Conservation (phyloP, 1,284 basidiomycete genomes). For the Hemileccinum hortonii region DNA sequence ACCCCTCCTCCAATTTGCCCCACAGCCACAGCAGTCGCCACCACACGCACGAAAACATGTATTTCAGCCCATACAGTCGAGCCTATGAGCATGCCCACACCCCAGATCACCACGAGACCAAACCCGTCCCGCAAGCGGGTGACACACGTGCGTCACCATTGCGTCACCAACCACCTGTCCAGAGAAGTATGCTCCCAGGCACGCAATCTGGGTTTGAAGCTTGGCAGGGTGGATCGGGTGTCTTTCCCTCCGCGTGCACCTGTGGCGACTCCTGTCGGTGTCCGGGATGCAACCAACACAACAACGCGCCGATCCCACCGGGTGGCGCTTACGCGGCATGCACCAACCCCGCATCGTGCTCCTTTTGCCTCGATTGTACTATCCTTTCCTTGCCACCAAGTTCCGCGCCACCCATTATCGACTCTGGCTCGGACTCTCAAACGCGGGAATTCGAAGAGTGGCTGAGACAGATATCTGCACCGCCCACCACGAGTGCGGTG, state of each 20-base stretch:
- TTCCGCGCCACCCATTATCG: slow-evolving; percentile 23
- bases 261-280: slow-evolving; percentile 57
- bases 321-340: slow-evolving; percentile 39
- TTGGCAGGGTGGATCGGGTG: slow-evolving; percentile 24
- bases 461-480: slow-evolving; percentile 40
- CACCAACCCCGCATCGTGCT: slow-evolving; percentile 47
- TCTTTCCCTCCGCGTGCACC: slow-evolving; percentile 43
- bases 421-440: slow-evolving; percentile 25
- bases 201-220: slow-evolving; percentile 20
- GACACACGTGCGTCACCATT: slow-evolving; percentile 19
- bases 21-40: slow-evolving; percentile 40
- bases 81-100: slow-evolving; percentile 50
- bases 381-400: slow-evolving; percentile 47
- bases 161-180: slow-evolving; percentile 21
- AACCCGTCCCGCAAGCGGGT: slow-evolving; percentile 16
- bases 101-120: slow-evolving; percentile 30
- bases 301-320: slow-evolving; percentile 32
- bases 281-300: slow-evolving; percentile 52
- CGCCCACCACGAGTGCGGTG: slow-evolving; percentile 15
- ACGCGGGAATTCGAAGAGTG: slow-evolving; percentile 49
- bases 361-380: slow-evolving; percentile 59
- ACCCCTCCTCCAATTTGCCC: slow-evolving; percentile 40
- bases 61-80: slow-evolving; percentile 62
- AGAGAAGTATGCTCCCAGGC: slow-evolving; percentile 13
- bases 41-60: slow-evolving; percentile 44